These are phyloP conservation scores for Helianthus annuus DNA, from an alignment of 129 eudicot genomes.

Conservation along the genomic window HanXRQr2.0-SUNRISE NC_035444.2:5211845-5212344, in stretches of 20 bases:
- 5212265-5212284: too few relatives aligned
- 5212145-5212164: slow-evolving; percentile 75
- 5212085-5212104: too few relatives aligned
- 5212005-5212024: too few relatives aligned
- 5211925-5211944: slow-evolving; percentile 66
- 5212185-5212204: slow-evolving; percentile 53
- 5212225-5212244: background rate
- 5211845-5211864: background rate
- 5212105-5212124: too few relatives aligned
- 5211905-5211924: slow-evolving; percentile 67
- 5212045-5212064: too few relatives aligned
- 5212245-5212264: too few relatives aligned
- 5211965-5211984: slow-evolving; percentile 74
- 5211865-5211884: background rate
- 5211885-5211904: slow-evolving; percentile 9
- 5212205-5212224: slow-evolving; percentile 50
- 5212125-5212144: too few relatives aligned
- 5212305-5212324: too few relatives aligned
- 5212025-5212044: too few relatives aligned
- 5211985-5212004: slow-evolving; percentile 68
- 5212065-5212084: too few relatives aligned
- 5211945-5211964: slow-evolving; percentile 83
- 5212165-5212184: slow-evolving; percentile 36
- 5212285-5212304: too few relatives aligned
- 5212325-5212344: too few relatives aligned